Evolutionary conservation across 306 rosid genomes (phyloP), one percentile per base, ranked within the genome.

Genomic region (Neltuma alba): DNA sequence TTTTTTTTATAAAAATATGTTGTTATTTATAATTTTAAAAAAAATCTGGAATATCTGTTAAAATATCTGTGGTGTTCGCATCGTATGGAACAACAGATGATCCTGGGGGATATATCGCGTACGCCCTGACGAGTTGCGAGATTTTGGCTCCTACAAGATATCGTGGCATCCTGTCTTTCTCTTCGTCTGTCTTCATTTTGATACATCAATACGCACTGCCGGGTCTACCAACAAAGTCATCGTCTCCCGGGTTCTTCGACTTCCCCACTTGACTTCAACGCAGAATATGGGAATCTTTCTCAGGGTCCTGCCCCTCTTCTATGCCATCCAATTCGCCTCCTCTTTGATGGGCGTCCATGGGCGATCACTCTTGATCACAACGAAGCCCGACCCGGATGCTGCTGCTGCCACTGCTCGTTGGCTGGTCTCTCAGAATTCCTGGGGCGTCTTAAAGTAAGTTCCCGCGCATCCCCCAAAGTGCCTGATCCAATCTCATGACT

Each of bases 361-460:
- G 0, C 85, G 96, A 54, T n/a, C 78, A 9, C 80, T 89, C 9
- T 79, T 80, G 0, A 45, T 40, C 34, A 2, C 64, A 23, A 41
- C 82, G 6, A 94, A 92, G 87, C 97, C 97, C 48, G 85, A 88
- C 91, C 97, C 92, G 5, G 41, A 83, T 15, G 68, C 88, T 55
- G 90, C 93, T 64, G 88, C 91, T 9, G 93, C 92, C 4, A 83
- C 91, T 37, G 96, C 98, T 80, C 98, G 96, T 33, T 92, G 98
- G 97, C 79, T 94, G 81, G 86, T 89, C 78, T 82, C 96, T 47
- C 86, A 80, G 76, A 94, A 88, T 82, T 84, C 78, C 52, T 94
- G 93, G 98, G 98, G 96, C 10, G 93, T 88, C 86, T 75, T 92
- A 72, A 92, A 85, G 98, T 90, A 86, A 18, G 21, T 18, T 2